Evolutionary conservation across 306 rosid genomes (phyloP).

Genomic region (Lupinus albus): DNA sequence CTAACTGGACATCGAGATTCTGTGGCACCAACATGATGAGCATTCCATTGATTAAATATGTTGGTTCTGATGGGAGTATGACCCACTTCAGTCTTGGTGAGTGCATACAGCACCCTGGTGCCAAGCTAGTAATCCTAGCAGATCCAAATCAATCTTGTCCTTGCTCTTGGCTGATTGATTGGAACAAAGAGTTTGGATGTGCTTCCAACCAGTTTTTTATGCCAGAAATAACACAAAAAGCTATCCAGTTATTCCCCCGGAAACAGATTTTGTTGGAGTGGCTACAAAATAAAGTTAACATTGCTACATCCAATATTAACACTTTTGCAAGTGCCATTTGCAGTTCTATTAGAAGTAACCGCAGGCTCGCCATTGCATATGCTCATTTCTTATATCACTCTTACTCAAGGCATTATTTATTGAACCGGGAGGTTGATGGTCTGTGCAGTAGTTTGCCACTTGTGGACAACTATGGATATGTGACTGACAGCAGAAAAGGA

Average conservation of each 20-base stretch:
- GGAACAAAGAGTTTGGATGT: constrained; percentile 50
- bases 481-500: constrained; percentile 16
- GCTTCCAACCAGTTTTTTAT: constrained; percentile 38
- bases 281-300: constrained; percentile 41
- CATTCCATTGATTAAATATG: constrained; percentile 57
- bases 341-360: constrained; percentile 13
- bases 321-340: constrained; percentile 44
- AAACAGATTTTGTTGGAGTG: constrained; percentile 42
- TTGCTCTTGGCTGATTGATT: constrained; percentile 59
- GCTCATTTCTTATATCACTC: constrained; percentile 68
- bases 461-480: constrained; percentile 57
- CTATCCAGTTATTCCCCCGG: constrained; percentile 27
- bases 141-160: constrained; percentile 7
- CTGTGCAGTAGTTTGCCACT: constrained; percentile 59
- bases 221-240: constrained; percentile 51
- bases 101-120: neutral
- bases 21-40: constrained; percentile 36
- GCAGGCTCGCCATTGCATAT: constrained; percentile 44
- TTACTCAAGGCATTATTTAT: constrained; percentile 19
- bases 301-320: constrained; percentile 12
- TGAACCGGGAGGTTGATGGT: neutral
- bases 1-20: constrained; percentile 46
- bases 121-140: constrained; percentile 41
- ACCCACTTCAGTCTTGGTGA: constrained; percentile 47
- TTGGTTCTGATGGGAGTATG: constrained; percentile 41